Evolutionary conservation across 345 rosid species (phyloP), one percentile per base, ranked within the genome.

Genomic region (Dovyalis caffra): DNA sequence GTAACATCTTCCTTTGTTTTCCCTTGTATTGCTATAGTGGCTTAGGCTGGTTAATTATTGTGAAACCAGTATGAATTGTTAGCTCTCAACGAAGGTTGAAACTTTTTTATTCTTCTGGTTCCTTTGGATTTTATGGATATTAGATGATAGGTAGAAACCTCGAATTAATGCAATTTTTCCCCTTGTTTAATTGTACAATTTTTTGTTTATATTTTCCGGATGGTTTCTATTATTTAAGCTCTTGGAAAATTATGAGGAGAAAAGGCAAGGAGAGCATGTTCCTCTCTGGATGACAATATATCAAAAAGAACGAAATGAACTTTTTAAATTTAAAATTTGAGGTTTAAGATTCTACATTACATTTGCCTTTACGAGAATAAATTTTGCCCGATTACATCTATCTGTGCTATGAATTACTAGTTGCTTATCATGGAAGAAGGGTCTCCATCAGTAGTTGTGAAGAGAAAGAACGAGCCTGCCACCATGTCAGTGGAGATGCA

Each of bases 41-140:
- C 80, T 68, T 74, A 10, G 10, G 67, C 66, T 37, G 73, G 81
- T 71, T 71, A 60, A 74, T 66, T 31, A 71, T 64, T 62, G 25
- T 67, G 38, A 65, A 51, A 23, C 74, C 26, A 9, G 56, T 61
- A 29, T n/a, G 78, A 73, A 69, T 71, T 66, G 15, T 43, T 61
- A 70, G 74, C 71, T 77, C 64, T 68, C 40, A 6, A 23, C 18
- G n/a, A 32, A 47, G 14, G 32, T 79, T 45, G 79, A 65, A 68
- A 8, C 64, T 34, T 61, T 69, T 18, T 64, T 31, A 2, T 6
- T 45, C 26, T 2, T 63, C 12, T 1, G 35, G 5, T 35, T 5
- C 51, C 56, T 31, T 6, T 57, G 8, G 9, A 11, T 49, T 25
- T 68, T 58, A 34, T 6, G 29, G 9, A 32, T 51, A 16, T 29